These are phyloP conservation scores for Penicillium brevicompactum DNA, from an alignment of 2,329 filamentous ascomycete species.

Conservation along the genomic window DNA sequence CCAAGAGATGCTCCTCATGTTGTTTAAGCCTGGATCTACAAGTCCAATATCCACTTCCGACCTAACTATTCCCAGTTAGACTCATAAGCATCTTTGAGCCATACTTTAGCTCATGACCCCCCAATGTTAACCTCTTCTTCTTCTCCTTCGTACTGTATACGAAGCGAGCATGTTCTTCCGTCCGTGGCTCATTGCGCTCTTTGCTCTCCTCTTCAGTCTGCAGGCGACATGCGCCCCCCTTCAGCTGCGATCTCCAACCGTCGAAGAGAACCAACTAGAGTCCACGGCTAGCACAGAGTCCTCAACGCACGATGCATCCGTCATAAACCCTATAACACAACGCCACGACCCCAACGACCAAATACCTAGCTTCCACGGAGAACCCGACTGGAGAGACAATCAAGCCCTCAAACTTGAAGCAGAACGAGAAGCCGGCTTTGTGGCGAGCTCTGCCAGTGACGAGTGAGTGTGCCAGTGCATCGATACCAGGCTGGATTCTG, in stretches of 20 bases:
- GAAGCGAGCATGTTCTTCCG: not conserved
- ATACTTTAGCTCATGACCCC: not conserved
- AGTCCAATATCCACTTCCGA: too few species aligned
- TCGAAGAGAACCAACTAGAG: not conserved
- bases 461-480: not conserved
- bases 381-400: conserved; percentile 4
- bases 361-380: not conserved
- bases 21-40: not conserved
- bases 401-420: not conserved
- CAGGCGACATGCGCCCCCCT: not conserved
- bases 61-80: not conserved
- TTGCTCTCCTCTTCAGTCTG: not conserved
- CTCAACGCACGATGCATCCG: not conserved
- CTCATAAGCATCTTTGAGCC: not conserved
- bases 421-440: conserved; percentile 5
- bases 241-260: not conserved
- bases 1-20: conserved; percentile 7
- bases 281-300: not conserved
- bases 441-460: not conserved
- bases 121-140: not conserved
- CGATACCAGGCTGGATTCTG: not conserved
- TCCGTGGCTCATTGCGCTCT: not conserved
- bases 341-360: not conserved
- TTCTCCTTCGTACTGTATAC: not conserved
- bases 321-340: not conserved